Evolutionary conservation across 371 early-diverging fungal species (phyloP).

Genomic region (Apophysomyces trapeziformis): DNA sequence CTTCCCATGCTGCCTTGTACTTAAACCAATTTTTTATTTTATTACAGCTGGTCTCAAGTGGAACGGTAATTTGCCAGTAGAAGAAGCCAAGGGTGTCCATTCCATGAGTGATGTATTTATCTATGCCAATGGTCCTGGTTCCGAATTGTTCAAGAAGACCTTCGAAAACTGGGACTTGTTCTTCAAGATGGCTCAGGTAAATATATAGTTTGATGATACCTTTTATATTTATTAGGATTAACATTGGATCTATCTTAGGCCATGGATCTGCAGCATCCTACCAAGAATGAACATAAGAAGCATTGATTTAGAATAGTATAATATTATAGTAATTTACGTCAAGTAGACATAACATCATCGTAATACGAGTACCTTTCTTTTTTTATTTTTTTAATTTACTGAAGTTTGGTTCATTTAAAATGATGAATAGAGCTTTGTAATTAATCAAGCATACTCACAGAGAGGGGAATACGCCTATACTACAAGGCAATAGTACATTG

Average conservation of each 20-base stretch:
- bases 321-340: too few species aligned
- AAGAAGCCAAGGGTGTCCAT: constrained; percentile 53
- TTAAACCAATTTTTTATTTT: too few species aligned
- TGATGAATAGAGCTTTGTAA: too few species aligned
- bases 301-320: not conserved
- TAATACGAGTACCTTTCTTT: too few species aligned
- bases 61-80: constrained; percentile 43
- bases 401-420: too few species aligned
- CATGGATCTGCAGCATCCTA: constrained; percentile 24
- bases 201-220: too few species aligned
- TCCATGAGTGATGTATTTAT: constrained; percentile 66
- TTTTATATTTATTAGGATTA: too few species aligned
- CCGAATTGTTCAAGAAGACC: constrained; percentile 57
- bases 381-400: too few species aligned
- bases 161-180: constrained; percentile 67
- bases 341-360: too few species aligned
- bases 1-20: not conserved
- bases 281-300: constrained; percentile 10
- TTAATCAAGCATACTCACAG: too few species aligned
- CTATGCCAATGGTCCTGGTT: constrained; percentile 59
- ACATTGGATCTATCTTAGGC: constrained; percentile 3
- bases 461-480: too few species aligned
- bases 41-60: constrained; percentile 39
- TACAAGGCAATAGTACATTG: too few species aligned
- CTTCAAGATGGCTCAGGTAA: constrained; percentile 58